phyloP scores from a whole-genome alignment of 352 stramenopile genomes.

The Phytophthora uliginosa region DNA sequence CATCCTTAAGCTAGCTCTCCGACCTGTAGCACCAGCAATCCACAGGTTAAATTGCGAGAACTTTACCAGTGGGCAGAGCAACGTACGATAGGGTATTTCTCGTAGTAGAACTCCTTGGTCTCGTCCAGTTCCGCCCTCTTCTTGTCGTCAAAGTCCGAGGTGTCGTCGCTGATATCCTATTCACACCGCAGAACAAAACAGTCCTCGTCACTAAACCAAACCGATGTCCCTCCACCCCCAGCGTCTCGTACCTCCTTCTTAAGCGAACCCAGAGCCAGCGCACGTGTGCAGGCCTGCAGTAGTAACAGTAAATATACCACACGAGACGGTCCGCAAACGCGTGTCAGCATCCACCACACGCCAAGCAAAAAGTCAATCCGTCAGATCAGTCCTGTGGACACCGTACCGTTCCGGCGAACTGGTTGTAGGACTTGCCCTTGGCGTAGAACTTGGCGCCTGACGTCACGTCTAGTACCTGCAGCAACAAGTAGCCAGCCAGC shows the following conservation, averaged over 20 bases:
- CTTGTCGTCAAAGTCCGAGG: slow-evolving; percentile 73
- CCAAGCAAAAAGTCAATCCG: not conserved
- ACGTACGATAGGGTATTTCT: slow-evolving; percentile 89
- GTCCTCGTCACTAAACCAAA: not conserved
- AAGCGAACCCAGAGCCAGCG: slow-evolving; percentile 74
- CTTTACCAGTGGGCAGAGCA: not conserved
- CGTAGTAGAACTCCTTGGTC: slow-evolving; percentile 84
- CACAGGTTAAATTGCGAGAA: not conserved
- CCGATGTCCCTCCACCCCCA: not conserved
- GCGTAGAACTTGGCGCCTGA: slow-evolving; percentile 81
- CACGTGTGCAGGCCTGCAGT: slow-evolving; percentile 78
- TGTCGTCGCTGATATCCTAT: slow-evolving; percentile 81
- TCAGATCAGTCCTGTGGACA: slow-evolving; percentile 4
- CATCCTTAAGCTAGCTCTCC: slow-evolving; percentile 50
- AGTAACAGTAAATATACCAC: slow-evolving; percentile 7
- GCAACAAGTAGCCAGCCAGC: slow-evolving; percentile 1
- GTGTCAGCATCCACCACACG: slow-evolving; percentile 15
- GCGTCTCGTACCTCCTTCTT: slow-evolving; percentile 59
- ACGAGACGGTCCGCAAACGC: not conserved
- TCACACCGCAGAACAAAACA: not conserved
- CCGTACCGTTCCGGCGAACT: slow-evolving; percentile 77
- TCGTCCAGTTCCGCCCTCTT: slow-evolving; percentile 69
- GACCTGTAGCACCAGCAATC: slow-evolving; percentile 39
- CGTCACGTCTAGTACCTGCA: slow-evolving; percentile 78
- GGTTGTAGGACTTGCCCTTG: slow-evolving; percentile 75